Evolutionary conservation across 306 rosid species (phyloP).

Genomic region (Potentilla sterilis): DNA sequence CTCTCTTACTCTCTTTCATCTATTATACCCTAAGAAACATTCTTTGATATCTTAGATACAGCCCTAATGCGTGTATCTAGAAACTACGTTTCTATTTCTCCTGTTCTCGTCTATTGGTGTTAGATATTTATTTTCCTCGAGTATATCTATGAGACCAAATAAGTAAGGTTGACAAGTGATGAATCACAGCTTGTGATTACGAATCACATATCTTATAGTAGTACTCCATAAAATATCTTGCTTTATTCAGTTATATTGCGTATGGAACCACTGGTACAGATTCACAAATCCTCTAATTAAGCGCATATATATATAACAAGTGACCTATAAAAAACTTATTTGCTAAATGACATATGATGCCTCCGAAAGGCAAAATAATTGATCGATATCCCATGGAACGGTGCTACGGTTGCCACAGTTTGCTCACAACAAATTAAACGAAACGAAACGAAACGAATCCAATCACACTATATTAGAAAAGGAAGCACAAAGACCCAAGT

Average conservation of each 20-base stretch:
- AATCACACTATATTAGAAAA: not conserved
- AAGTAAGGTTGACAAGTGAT: not conserved
- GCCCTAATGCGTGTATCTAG: no score
- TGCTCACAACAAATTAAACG: slow-evolving; percentile 9
- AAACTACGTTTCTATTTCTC: no score
- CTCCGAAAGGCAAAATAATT: not conserved
- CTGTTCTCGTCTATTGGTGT: no score
- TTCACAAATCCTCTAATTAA: not conserved
- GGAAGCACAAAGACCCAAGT: not conserved
- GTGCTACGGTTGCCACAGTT: not conserved
- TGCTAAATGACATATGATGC: not conserved
- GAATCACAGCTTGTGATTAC: not conserved
- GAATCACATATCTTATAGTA: not conserved
- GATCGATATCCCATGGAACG: not conserved
- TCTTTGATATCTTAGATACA: no score
- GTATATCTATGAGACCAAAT: no score
- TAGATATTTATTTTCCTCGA: no score
- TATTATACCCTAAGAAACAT: no score
- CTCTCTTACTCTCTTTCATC: no score
- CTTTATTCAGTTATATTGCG: not conserved
- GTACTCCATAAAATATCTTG: not conserved
- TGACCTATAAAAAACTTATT: not conserved
- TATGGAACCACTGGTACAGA: not conserved
- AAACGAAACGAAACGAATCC: slow-evolving; percentile 9
- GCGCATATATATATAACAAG: not conserved